A percentile compares a stretch with the other conserved stretches of the same genome.
phyloP scores from a whole-genome alignment of 345 rosid species.

The Camelina laxa region DNA sequence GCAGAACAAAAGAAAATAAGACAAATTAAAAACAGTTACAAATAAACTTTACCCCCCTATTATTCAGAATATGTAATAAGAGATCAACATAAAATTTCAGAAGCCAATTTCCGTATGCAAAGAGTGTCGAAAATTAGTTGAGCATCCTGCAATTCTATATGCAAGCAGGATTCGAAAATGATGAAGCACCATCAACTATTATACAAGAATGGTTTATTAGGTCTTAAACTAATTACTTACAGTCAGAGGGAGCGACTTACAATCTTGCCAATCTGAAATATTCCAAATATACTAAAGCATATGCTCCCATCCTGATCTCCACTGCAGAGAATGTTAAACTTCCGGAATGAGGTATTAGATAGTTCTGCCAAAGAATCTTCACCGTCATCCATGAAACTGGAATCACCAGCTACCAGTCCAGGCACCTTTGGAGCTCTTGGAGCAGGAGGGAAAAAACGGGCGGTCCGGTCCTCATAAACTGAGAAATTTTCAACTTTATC shows the following conservation, averaged over 20 bases:
- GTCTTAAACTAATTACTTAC: constrained; percentile 11
- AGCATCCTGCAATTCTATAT: neutral
- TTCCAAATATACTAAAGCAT: constrained; percentile 89
- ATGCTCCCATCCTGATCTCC: constrained; percentile 85
- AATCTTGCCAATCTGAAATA: constrained; percentile 85
- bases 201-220: constrained; percentile 2
- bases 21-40: neutral
- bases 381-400: constrained; percentile 75
- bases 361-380: constrained; percentile 85
- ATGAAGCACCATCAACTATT: constrained; percentile 18
- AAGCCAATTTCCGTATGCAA: constrained; percentile 1
- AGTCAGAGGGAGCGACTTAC: constrained; percentile 56
- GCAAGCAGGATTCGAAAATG: constrained; percentile 4
- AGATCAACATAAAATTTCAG: constrained; percentile 7
- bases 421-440: constrained; percentile 85
- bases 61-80: neutral
- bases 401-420: constrained; percentile 81
- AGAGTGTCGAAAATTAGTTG: neutral
- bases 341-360: constrained; percentile 73
- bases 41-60: neutral
- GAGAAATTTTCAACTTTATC: constrained; percentile 51
- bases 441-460: constrained; percentile 88
- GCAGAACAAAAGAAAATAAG: constrained; percentile 29
- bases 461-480: constrained; percentile 79
- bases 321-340: constrained; percentile 90